Conservation (phyloP, 1,139 yeast species). For the Geotrichum siamense region DNA sequence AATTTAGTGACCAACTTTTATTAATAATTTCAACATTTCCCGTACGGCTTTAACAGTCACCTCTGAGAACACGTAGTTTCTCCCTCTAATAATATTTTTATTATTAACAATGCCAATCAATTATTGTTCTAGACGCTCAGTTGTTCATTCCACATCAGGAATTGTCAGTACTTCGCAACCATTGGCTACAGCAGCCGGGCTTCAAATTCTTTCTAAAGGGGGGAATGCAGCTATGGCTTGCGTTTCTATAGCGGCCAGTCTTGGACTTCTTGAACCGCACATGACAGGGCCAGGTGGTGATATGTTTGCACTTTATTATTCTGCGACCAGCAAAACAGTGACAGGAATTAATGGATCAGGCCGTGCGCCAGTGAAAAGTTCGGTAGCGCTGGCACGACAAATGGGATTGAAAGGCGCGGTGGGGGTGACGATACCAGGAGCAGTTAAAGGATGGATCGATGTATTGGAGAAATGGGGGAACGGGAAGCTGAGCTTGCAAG, state of each 20-base stretch:
- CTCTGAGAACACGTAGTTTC: no score
- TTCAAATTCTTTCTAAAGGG: constrained; percentile 56
- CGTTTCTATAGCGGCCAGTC: constrained; percentile 70
- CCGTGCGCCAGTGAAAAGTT: constrained; percentile 49
- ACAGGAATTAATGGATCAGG: constrained; percentile 75
- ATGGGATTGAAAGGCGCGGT: constrained; percentile 41
- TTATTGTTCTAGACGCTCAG: constrained; percentile 61
- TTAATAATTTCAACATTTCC: no score
- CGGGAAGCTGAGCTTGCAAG: constrained; percentile 52
- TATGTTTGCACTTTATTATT: constrained; percentile 60
- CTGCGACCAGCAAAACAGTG: constrained; percentile 44
- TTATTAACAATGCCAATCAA: constrained; percentile 10
- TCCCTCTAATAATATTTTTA: background rate
- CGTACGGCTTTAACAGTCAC: no score
- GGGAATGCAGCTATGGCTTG: constrained; percentile 79
- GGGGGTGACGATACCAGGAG: constrained; percentile 68
- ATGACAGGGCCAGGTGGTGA: constrained; percentile 85
- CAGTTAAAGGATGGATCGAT: constrained; percentile 72
- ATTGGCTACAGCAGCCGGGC: constrained; percentile 68
- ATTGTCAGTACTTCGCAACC: constrained; percentile 74
- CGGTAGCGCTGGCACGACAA: constrained; percentile 45
- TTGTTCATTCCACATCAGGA: constrained; percentile 69
- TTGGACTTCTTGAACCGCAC: constrained; percentile 65
- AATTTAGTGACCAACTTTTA: no score
- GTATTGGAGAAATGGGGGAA: constrained; percentile 66